Percentiles rank a stretch among this genome's conserved stretches.
Evolutionary conservation across 805 yeast species (phyloP).

Genomic region (Dipodascus albidus): DNA sequence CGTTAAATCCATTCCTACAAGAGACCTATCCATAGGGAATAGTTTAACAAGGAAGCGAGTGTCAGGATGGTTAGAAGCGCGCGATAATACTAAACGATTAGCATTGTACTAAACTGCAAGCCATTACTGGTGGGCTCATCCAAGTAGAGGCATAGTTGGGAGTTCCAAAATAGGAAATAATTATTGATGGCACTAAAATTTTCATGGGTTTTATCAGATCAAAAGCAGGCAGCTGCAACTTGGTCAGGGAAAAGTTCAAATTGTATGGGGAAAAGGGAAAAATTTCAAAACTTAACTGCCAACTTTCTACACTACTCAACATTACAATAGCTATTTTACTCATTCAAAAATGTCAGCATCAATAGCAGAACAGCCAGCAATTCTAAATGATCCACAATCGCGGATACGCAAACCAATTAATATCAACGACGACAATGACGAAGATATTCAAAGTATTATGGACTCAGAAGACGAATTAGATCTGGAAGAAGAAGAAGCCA

Average conservation of each 20-base stretch:
- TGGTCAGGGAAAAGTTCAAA: neutral
- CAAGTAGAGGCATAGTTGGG: neutral
- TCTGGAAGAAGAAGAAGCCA: constrained; percentile 31
- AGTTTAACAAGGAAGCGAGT: constrained; percentile 21
- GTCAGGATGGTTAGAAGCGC: constrained; percentile 21
- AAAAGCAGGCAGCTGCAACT: neutral
- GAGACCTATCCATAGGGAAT: constrained; percentile 25
- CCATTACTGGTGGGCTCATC: neutral
- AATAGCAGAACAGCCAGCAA: neutral
- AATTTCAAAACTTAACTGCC: neutral
- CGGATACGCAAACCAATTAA: neutral
- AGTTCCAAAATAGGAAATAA: neutral
- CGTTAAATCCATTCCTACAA: constrained; percentile 29
- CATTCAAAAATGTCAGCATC: neutral
- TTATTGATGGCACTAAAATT: neutral
- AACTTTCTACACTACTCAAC: neutral
- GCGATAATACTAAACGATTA: constrained; percentile 7
- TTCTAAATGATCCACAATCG: neutral
- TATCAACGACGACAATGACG: constrained; percentile 12
- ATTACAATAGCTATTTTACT: neutral
- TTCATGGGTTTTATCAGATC: neutral
- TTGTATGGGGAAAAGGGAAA: neutral
- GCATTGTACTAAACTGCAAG: too few relatives aligned
- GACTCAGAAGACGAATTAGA: constrained; percentile 10
- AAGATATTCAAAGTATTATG: constrained; percentile 1